Evolutionary conservation across 306 rosid genomes (phyloP).

Genomic region (Ammopiptanthus mongolicus): DNA sequence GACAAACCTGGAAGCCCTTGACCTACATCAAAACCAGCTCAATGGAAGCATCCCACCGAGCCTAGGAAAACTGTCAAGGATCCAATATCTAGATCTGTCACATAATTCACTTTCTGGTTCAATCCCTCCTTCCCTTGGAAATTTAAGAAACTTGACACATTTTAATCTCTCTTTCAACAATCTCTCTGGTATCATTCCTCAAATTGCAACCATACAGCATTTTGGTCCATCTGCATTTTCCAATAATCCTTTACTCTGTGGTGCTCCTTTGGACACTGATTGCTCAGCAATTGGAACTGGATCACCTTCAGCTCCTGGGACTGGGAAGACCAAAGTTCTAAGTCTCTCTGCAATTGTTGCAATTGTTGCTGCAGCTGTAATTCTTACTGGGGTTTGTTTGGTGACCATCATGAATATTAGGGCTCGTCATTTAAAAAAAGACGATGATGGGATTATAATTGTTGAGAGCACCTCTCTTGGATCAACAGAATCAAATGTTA

Average conservation of each 20-base stretch:
- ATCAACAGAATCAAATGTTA: slow-evolving; percentile 72
- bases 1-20: slow-evolving; percentile 67
- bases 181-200: slow-evolving; percentile 78
- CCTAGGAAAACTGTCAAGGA: slow-evolving; percentile 61
- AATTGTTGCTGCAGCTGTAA: slow-evolving; percentile 88
- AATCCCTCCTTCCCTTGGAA: slow-evolving; percentile 73
- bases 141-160: slow-evolving; percentile 44
- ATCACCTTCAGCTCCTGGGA: slow-evolving; percentile 31
- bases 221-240: slow-evolving; percentile 71
- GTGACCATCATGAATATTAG: slow-evolving; percentile 69
- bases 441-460: slow-evolving; percentile 46
- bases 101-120: slow-evolving; percentile 64
- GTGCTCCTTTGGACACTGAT: slow-evolving; percentile 65
- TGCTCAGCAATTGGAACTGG: slow-evolving; percentile 52
- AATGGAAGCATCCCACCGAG: slow-evolving; percentile 73
- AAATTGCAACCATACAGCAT: slow-evolving; percentile 36
- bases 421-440: slow-evolving; percentile 52
- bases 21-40: slow-evolving; percentile 65
- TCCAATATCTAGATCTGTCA: slow-evolving; percentile 68
- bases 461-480: slow-evolving; percentile 87
- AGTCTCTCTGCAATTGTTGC: slow-evolving; percentile 79
- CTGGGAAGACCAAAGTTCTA: slow-evolving; percentile 52
- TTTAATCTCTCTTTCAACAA: slow-evolving; percentile 78
- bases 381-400: slow-evolving; percentile 83
- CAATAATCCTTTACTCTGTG: slow-evolving; percentile 80